phyloP scores from a whole-genome alignment of 2,329 filamentous ascomycete species.

The Penicillium capsulatum region DNA sequence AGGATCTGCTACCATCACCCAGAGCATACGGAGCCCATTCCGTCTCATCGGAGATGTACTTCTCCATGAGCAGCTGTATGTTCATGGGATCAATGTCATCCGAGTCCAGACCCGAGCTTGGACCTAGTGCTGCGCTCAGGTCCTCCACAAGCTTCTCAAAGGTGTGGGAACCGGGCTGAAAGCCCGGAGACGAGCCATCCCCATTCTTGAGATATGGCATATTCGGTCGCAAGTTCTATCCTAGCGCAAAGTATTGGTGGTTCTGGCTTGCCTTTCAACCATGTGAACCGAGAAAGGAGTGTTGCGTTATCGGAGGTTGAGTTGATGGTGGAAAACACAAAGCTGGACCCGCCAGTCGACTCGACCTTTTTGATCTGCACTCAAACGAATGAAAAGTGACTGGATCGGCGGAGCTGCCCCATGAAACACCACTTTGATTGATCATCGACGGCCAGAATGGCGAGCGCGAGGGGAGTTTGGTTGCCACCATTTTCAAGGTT shows the following conservation, averaged over 20 bases:
- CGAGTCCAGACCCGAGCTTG: slow-evolving; percentile 75
- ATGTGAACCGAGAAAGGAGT: background rate
- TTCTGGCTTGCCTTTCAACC: background rate
- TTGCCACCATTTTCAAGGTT: background rate
- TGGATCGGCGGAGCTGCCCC: background rate
- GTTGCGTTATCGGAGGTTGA: slow-evolving; percentile 11
- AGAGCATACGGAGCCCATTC: slow-evolving; percentile 76
- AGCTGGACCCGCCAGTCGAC: background rate
- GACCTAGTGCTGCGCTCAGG: slow-evolving; percentile 71
- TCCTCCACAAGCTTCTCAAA: slow-evolving; percentile 69
- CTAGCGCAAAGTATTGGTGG: background rate
- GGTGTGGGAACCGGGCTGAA: slow-evolving; percentile 17
- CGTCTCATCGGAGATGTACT: slow-evolving; percentile 63
- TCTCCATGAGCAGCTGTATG: slow-evolving; percentile 67
- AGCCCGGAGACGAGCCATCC: slow-evolving; percentile 7
- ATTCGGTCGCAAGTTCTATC: background rate
- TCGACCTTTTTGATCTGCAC: background rate
- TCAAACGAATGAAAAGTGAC: background rate
- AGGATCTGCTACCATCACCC: slow-evolving; percentile 63
- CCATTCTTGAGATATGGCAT: slow-evolving; percentile 36
- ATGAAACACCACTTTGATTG: background rate
- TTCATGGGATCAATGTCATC: slow-evolving; percentile 73
- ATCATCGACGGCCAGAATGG: slow-evolving; percentile 7
- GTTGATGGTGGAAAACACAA: background rate
- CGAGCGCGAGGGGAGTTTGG: background rate